These are phyloP conservation scores for Saturnispora besseyi DNA, from an alignment of 805 yeast genomes.

Conservation along the genomic window DNA sequence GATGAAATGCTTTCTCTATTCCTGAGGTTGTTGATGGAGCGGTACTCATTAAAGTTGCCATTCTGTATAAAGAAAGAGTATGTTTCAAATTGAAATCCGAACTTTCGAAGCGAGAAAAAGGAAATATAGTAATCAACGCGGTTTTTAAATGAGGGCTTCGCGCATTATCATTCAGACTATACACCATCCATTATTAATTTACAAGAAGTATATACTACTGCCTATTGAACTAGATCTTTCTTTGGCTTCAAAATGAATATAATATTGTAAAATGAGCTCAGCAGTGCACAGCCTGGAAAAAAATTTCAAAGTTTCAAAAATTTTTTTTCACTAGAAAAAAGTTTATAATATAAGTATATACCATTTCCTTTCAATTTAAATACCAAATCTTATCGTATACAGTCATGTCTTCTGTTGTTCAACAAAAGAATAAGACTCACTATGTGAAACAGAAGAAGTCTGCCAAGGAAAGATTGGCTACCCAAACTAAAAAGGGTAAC, in stretches of 20 bases:
- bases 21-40: background rate
- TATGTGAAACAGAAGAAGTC: constrained; percentile 51
- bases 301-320: background rate
- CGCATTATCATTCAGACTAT: too few species aligned
- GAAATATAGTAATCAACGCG: too few species aligned
- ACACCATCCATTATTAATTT: too few species aligned
- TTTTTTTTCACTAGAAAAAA: background rate
- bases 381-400: too few species aligned
- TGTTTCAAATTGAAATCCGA: background rate
- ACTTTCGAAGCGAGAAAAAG: background rate
- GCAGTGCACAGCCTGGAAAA: constrained; percentile 1
- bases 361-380: background rate
- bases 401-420: constrained; percentile 14
- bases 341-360: background rate
- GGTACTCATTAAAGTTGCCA: constrained; percentile 4
- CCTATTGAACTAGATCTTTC: background rate
- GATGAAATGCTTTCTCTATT: background rate
- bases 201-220: too few species aligned
- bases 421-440: constrained; percentile 62
- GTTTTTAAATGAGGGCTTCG: too few species aligned
- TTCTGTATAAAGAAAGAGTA: background rate
- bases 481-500: constrained; percentile 50
- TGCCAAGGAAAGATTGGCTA: constrained; percentile 80
- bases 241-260: background rate
- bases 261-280: background rate